A percentile compares a stretch with the other conserved stretches of the same genome.
phyloP scores from a whole-genome alignment of 2,329 filamentous ascomycete genomes.

The Beauveria sp. region DNA sequence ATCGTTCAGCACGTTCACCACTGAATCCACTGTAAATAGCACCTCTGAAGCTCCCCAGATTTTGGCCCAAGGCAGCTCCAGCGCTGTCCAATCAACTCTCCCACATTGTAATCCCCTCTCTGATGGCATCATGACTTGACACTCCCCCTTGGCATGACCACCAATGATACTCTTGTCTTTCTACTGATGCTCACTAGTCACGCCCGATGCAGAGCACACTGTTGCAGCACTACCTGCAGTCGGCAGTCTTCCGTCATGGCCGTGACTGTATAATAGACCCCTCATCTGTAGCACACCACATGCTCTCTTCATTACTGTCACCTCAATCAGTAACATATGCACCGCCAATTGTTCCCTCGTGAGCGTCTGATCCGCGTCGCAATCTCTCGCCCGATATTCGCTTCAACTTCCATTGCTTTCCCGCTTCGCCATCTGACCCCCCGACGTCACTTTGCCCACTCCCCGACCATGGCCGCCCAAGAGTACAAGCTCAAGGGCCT shows the following conservation, averaged over 20 bases:
- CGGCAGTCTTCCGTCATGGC: neutral
- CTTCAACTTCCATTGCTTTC: neutral
- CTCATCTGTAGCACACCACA: neutral
- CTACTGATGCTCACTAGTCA: neutral
- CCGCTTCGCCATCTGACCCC: neutral
- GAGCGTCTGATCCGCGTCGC: neutral
- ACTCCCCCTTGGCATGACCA: neutral
- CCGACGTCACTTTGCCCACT: neutral
- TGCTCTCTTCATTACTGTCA: neutral
- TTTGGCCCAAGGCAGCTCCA: neutral
- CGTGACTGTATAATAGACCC: neutral
- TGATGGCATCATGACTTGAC: constrained; percentile 4
- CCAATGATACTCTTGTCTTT: neutral
- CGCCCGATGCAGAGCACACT: neutral
- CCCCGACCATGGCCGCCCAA: constrained; percentile 38
- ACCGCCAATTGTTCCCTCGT: neutral
- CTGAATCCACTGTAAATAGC: neutral
- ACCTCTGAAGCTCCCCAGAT: neutral
- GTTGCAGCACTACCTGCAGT: neutral
- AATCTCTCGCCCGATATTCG: neutral
- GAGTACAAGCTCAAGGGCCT: constrained; percentile 71
- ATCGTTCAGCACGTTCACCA: neutral
- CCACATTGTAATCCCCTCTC: constrained; percentile 4
- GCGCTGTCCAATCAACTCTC: constrained; percentile 3
- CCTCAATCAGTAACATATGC: neutral